phyloP scores from a whole-genome alignment of 768 basidiomycete genomes.

The Serendipita sp. region DNA sequence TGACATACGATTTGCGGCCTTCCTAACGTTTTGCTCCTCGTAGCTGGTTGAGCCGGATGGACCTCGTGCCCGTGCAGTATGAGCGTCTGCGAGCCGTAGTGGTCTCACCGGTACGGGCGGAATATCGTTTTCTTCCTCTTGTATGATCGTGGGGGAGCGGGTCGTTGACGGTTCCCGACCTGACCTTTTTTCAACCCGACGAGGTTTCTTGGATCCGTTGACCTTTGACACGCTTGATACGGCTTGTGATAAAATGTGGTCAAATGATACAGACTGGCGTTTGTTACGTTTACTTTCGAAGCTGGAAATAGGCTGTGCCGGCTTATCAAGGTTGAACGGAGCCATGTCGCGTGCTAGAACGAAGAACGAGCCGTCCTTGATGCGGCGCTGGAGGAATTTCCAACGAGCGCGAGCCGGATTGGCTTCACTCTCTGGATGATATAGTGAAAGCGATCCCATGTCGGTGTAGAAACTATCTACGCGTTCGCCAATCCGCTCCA shows the following conservation, averaged over 20 bases:
- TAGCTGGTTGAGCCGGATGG: background rate
- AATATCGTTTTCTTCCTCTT: background rate
- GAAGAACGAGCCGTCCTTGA: background rate
- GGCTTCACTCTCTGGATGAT: background rate
- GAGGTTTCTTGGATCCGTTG: background rate
- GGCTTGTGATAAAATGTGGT: background rate
- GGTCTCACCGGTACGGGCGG: background rate
- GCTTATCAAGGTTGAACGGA: background rate
- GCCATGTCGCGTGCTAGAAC: background rate
- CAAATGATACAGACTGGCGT: background rate
- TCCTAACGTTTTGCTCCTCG: background rate
- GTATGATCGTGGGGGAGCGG: background rate
- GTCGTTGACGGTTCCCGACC: background rate
- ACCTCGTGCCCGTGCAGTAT: background rate
- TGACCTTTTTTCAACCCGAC: background rate
- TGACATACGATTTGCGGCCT: background rate
- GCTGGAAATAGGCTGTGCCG: background rate
- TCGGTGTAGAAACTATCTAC: background rate
- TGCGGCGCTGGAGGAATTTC: background rate
- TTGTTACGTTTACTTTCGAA: background rate
- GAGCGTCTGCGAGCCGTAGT: background rate
- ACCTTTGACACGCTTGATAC: background rate
- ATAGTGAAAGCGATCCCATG: background rate
- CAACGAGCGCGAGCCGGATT: background rate
- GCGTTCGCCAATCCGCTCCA: background rate